Evolutionary conservation across 768 basidiomycete genomes (phyloP).

Genomic region (Neoboletus brunneissimus): DNA sequence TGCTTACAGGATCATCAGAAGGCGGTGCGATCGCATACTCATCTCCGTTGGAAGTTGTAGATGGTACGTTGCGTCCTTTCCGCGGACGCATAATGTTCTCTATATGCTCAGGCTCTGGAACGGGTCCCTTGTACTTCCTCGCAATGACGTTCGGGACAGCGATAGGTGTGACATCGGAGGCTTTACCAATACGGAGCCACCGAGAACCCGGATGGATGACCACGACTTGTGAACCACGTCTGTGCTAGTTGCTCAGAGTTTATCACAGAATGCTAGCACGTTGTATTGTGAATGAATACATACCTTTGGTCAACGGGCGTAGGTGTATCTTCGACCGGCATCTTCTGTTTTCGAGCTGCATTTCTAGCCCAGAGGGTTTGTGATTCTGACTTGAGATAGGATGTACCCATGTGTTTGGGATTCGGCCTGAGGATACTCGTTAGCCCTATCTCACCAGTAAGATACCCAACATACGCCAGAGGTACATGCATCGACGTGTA

Average conservation of each 20-base stretch:
- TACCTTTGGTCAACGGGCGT: conserved; percentile 48
- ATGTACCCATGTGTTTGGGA: conserved; percentile 75
- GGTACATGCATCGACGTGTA: conserved; percentile 84
- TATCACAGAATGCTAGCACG: conserved; percentile 16
- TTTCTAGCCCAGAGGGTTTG: conserved; percentile 76
- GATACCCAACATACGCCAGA: conserved; percentile 49
- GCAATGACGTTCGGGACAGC: conserved; percentile 71
- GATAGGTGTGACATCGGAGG: conserved; percentile 72
- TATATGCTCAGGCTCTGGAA: conserved; percentile 43
- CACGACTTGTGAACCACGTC: conserved; percentile 75
- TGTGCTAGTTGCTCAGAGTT: conserved; percentile 36
- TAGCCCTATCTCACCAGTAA: conserved; percentile 8
- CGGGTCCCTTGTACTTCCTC: conserved; percentile 50
- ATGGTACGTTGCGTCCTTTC: conserved; percentile 28
- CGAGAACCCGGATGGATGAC: conserved; percentile 81
- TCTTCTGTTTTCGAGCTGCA: conserved; percentile 51
- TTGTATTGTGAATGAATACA: conserved; percentile 4
- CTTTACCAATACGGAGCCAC: conserved; percentile 68
- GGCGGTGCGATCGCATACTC: conserved; percentile 46
- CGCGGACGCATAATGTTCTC: conserved; percentile 57
- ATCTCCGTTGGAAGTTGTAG: conserved; percentile 38
- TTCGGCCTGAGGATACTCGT: conserved; percentile 50
- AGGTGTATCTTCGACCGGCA: conserved; percentile 38
- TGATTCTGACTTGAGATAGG: conserved; percentile 73
- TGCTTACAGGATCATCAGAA: conserved; percentile 64